Percentiles rank a stretch among this genome's conserved stretches.
Evolutionary conservation across 164 flowering plant genomes (phyloP).

Genomic region (Piper betle): DNA sequence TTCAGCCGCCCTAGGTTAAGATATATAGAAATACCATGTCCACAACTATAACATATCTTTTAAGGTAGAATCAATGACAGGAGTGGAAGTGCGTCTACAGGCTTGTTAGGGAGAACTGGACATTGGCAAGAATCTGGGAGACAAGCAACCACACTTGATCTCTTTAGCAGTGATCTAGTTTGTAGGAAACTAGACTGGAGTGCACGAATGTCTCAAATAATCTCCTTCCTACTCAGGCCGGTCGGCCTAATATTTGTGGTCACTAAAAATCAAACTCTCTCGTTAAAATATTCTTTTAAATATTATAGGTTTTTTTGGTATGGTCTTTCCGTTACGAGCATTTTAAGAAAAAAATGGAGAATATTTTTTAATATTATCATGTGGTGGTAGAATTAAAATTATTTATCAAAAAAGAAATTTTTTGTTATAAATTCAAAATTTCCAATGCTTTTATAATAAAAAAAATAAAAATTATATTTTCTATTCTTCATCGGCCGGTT

Average conservation of each 20-base stretch:
- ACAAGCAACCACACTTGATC: background rate
- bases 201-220: background rate
- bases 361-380: no score
- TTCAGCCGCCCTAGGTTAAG: no score
- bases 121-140: background rate
- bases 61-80: background rate
- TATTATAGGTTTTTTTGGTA: background rate
- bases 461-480: no score
- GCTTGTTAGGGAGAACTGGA: background rate
- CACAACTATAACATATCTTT: background rate
- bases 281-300: no score
- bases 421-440: no score
- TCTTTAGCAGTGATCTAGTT: background rate
- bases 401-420: background rate
- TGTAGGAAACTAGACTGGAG: background rate
- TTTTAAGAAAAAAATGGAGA: no score
- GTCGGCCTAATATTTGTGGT: background rate
- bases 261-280: background rate
- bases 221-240: background rate
- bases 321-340: no score
- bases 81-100: background rate
- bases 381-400: no score
- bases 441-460: no score
- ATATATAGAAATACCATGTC: background rate
- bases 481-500: no score